phyloP scores from a whole-genome alignment of 176 grass and related monocot species.

The Cocos nucifera region DNA sequence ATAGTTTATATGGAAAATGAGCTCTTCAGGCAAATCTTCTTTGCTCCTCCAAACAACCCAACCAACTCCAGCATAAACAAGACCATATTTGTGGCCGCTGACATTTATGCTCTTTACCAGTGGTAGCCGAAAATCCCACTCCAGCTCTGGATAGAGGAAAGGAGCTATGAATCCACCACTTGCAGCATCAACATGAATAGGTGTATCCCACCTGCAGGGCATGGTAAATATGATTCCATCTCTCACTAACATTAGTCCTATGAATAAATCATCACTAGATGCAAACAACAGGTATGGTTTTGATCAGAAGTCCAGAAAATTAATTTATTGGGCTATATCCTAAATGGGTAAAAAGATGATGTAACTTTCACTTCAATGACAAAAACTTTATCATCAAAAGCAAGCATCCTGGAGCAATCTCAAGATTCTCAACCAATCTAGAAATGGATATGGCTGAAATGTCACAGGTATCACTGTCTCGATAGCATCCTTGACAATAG shows the following conservation, averaged over 20 bases:
- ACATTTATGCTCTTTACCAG: constrained; percentile 82
- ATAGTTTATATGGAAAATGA: constrained; percentile 87
- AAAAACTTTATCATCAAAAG: too few relatives aligned
- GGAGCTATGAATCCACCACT: constrained; percentile 82
- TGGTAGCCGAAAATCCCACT: constrained; percentile 73
- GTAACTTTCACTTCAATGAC: too few relatives aligned
- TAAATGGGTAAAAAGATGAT: too few relatives aligned
- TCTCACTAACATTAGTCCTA: neutral
- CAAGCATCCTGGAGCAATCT: too few relatives aligned
- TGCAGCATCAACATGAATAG: constrained; percentile 72
- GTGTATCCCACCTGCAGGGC: constrained; percentile 48
- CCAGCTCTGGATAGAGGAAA: constrained; percentile 51
- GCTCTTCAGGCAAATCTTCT: constrained; percentile 63
- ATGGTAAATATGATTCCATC: constrained; percentile 1
- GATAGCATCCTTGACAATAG: too few relatives aligned
- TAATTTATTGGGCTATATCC: too few relatives aligned
- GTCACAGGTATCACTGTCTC: too few relatives aligned
- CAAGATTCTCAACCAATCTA: too few relatives aligned
- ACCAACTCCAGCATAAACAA: constrained; percentile 69
- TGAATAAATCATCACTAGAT: too few relatives aligned
- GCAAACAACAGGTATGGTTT: too few relatives aligned
- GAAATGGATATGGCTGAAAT: too few relatives aligned
- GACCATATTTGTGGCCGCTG: constrained; percentile 76
- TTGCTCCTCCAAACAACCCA: constrained; percentile 86
- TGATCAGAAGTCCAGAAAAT: too few relatives aligned